Conservation (phyloP, 2,329 filamentous ascomycete genomes). For the Phialophora expanda region DNA sequence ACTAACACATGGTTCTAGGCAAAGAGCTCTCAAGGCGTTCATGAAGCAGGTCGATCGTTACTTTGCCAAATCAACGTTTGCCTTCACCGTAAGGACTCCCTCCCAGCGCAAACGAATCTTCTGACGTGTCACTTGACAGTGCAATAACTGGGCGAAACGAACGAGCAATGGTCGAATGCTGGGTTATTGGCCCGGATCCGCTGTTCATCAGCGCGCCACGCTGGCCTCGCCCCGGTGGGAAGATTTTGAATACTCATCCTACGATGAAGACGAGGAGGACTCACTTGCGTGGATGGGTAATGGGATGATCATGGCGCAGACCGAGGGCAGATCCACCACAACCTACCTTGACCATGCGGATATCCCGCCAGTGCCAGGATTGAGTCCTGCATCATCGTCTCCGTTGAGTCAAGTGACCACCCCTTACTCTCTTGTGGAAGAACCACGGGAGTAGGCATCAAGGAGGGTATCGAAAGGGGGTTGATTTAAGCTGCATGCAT, state of each 20-base stretch:
- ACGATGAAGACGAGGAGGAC: conserved; percentile 8
- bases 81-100: conserved; percentile 14
- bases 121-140: neutral
- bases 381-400: conserved; percentile 1
- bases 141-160: conserved; percentile 18
- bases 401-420: neutral
- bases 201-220: neutral
- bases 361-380: conserved; percentile 18
- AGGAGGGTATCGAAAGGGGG: no score
- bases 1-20: neutral
- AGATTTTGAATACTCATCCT: conserved; percentile 19
- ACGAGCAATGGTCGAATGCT: conserved; percentile 9
- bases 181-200: conserved; percentile 16
- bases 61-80: conserved; percentile 19
- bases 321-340: conserved; percentile 16
- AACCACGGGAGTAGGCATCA: neutral
- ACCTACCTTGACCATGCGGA: conserved; percentile 23
- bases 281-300: conserved; percentile 18
- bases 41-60: conserved; percentile 19
- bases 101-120: neutral
- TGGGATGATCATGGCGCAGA: conserved; percentile 23
- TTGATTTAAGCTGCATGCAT: no score
- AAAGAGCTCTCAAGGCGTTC: conserved; percentile 5
- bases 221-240: conserved; percentile 9
- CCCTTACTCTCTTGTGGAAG: conserved; percentile 16